Percentiles rank a stretch among this genome's conserved stretches.
These are phyloP conservation scores for Nidularia sp. DNA, from an alignment of 768 basidiomycete genomes.

Conservation along the genomic window DNA sequence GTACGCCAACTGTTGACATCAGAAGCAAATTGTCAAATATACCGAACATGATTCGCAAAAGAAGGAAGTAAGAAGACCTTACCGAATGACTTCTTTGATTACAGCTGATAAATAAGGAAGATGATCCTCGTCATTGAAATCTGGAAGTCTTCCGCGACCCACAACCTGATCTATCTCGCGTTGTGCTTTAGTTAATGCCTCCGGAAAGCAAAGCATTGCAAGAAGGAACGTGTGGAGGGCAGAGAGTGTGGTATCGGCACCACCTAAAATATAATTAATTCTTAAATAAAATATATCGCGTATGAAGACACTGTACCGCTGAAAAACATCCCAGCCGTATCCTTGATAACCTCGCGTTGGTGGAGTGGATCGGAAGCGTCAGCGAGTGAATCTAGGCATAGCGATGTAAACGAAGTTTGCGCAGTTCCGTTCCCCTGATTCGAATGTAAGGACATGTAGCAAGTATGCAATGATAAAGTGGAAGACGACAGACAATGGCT, in stretches of 20 bases:
- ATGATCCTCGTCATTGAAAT: conserved; percentile 22
- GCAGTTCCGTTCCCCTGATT: not conserved
- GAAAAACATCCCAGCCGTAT: conserved; percentile 25
- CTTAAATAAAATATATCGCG: not conserved
- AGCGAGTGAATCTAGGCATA: not conserved
- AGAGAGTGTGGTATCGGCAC: conserved; percentile 4
- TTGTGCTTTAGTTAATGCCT: conserved; percentile 26
- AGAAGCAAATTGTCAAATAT: not conserved
- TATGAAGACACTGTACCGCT: conserved; percentile 2
- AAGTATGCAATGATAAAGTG: not conserved
- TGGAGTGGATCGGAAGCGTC: not conserved
- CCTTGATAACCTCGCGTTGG: conserved; percentile 12
- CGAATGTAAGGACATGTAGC: conserved; percentile 7
- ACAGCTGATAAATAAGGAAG: conserved; percentile 31
- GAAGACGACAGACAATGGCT: conserved; percentile 14
- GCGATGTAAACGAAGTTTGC: not conserved
- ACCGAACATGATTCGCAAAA: too few relatives aligned
- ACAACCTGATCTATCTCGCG: conserved; percentile 26
- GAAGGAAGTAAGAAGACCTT: not conserved
- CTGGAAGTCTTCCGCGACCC: conserved; percentile 25
- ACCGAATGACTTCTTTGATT: conserved; percentile 25
- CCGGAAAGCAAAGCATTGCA: conserved; percentile 30
- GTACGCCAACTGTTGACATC: conserved; percentile 16
- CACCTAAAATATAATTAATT: conserved; percentile 8
- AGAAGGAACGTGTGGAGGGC: conserved; percentile 22